These are phyloP conservation scores for Triangularia verruculosa DNA, from an alignment of 2,329 filamentous ascomycete genomes.

Conservation along the genomic window DNA sequence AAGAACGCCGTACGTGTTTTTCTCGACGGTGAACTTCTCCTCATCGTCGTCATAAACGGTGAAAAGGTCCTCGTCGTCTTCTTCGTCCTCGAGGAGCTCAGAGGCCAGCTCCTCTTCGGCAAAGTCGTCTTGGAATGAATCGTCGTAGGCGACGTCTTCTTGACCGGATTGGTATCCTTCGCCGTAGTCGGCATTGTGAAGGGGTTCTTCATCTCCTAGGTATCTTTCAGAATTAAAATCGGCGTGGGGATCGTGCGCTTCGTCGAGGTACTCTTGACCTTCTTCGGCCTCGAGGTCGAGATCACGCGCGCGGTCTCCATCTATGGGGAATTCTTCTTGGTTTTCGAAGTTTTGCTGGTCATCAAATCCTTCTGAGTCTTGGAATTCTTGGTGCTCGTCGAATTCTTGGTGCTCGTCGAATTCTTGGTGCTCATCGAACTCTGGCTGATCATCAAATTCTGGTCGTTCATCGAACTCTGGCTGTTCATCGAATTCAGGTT, in stretches of 20 bases:
- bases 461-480: neutral
- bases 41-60: slow-evolving; percentile 9
- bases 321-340: neutral
- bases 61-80: slow-evolving; percentile 9
- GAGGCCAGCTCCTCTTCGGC: slow-evolving; percentile 1
- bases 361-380: no score
- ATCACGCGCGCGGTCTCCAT: neutral
- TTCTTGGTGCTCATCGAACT: neutral
- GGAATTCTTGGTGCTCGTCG: no score
- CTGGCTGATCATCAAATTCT: neutral
- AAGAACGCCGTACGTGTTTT: slow-evolving; percentile 19
- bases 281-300: neutral
- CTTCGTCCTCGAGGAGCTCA: neutral
- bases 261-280: neutral
- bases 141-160: neutral
- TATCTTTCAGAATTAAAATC: neutral
- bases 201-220: neutral
- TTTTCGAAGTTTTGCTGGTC: neutral
- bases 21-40: slow-evolving; percentile 5
- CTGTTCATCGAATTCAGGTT: neutral
- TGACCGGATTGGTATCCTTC: neutral
- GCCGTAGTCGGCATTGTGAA: neutral
- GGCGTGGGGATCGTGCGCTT: neutral
- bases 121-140: neutral
- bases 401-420: no score